Evolutionary conservation across 129 eudicot genomes (phyloP).

Genomic region (Glebionis coronaria): DNA sequence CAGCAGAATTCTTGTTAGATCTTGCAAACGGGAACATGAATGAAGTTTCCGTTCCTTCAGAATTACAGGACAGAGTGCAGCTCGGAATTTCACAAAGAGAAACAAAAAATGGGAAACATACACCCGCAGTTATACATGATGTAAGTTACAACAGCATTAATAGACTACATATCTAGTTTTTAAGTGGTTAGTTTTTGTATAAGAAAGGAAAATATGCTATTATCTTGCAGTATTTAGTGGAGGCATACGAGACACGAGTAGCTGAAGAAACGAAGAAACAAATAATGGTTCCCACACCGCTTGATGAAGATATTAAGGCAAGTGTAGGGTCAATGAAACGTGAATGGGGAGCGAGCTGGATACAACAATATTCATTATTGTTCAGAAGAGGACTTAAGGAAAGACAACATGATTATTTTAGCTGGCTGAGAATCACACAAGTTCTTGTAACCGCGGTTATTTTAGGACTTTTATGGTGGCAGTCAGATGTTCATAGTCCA

Average conservation of each 20-base stretch:
- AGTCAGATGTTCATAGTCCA: conserved; percentile 40
- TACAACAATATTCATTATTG: conserved; percentile 37
- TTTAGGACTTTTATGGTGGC: conserved; percentile 56
- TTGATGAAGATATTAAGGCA: conserved; percentile 57
- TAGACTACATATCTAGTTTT: neutral
- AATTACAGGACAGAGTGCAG: conserved; percentile 26
- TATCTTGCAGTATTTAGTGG: conserved; percentile 69
- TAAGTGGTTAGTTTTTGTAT: no score
- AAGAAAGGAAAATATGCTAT: neutral
- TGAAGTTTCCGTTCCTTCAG: conserved; percentile 31
- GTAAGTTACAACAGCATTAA: conserved; percentile 9
- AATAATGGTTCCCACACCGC: conserved; percentile 45
- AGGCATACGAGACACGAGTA: conserved; percentile 69
- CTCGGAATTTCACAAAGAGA: conserved; percentile 16
- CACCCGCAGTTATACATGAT: conserved; percentile 24
- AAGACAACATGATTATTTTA: conserved; percentile 50
- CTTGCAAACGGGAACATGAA: conserved; percentile 40
- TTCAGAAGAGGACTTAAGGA: conserved; percentile 50
- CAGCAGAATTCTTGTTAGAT: conserved; percentile 56
- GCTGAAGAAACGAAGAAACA: conserved; percentile 69
- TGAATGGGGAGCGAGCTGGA: conserved; percentile 54
- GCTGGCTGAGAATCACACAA: conserved; percentile 44
- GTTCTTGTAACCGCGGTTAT: conserved; percentile 50
- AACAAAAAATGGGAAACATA: conserved; percentile 22
- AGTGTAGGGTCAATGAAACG: conserved; percentile 40